phyloP scores from a whole-genome alignment of 192 early-diverging fungal genomes.

The Coemansia aciculifera region DNA sequence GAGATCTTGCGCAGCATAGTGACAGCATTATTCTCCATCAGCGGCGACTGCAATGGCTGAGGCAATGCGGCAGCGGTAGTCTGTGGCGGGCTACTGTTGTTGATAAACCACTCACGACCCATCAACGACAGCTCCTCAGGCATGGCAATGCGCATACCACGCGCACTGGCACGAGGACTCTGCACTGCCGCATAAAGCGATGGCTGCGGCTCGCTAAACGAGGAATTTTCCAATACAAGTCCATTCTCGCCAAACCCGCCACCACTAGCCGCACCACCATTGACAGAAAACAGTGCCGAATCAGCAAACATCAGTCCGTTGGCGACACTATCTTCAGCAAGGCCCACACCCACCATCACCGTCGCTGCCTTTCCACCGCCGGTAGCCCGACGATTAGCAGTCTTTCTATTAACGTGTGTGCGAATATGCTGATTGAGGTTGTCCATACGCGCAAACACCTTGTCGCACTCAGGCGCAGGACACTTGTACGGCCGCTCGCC shows the following conservation, averaged over 20 bases:
- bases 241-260: slow-evolving; percentile 2
- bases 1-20: slow-evolving; percentile 49
- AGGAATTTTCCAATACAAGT: background rate
- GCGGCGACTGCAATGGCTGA: slow-evolving; percentile 28
- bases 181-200: background rate
- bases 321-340: background rate
- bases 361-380: background rate
- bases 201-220: background rate
- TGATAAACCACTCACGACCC: slow-evolving; percentile 23
- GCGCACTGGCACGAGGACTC: background rate
- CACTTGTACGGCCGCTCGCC: slow-evolving; percentile 77
- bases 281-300: slow-evolving; percentile 3
- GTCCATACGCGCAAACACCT: slow-evolving; percentile 76
- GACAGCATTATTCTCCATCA: slow-evolving; percentile 42
- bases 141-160: slow-evolving; percentile 27
- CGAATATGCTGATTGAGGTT: slow-evolving; percentile 66
- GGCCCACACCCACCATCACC: background rate
- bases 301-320: background rate
- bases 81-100: slow-evolving; percentile 4
- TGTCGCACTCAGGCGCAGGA: slow-evolving; percentile 63
- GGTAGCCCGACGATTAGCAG: slow-evolving; percentile 16
- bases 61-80: slow-evolving; percentile 11
- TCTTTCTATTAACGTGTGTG: slow-evolving; percentile 57
- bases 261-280: background rate
- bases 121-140: slow-evolving; percentile 25